phyloP scores from a whole-genome alignment of 75 land plant genomes.

The Pseudotsuga menziesii region DNA sequence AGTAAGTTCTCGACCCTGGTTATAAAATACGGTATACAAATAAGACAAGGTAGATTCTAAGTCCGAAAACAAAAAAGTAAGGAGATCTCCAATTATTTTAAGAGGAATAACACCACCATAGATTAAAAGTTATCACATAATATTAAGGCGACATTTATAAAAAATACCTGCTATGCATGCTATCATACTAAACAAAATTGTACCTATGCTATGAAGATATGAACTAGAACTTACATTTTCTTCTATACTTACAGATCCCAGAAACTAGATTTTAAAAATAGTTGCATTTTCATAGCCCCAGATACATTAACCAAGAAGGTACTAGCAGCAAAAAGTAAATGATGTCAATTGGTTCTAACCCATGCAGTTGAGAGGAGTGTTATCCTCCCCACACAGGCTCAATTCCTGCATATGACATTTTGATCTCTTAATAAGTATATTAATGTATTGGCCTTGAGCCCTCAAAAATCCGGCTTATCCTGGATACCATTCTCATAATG shows the following conservation, averaged over 20 bases:
- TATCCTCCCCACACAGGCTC: too few relatives aligned
- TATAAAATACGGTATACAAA: not conserved
- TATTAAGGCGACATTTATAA: not conserved
- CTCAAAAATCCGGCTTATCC: too few relatives aligned
- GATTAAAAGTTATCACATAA: not conserved
- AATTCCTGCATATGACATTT: too few relatives aligned
- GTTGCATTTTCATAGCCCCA: not conserved
- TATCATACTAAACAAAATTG: not conserved
- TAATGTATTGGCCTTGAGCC: too few relatives aligned
- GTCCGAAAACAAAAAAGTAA: not conserved
- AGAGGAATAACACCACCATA: not conserved
- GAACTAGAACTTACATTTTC: not conserved
- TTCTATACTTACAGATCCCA: not conserved
- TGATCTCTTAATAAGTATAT: too few relatives aligned
- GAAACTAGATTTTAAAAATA: not conserved
- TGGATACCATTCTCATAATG: too few relatives aligned
- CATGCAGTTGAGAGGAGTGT: too few relatives aligned
- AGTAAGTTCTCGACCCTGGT: not conserved
- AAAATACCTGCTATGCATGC: not conserved
- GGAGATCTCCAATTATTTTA: not conserved
- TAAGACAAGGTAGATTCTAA: not conserved
- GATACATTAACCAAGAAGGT: too few relatives aligned
- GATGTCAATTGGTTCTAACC: too few relatives aligned
- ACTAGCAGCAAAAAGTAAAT: too few relatives aligned
- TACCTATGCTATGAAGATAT: not conserved